These are phyloP conservation scores for Sarocladium oryzae DNA, from an alignment of 2,329 filamentous ascomycete genomes.

Conservation along the genomic window DNA sequence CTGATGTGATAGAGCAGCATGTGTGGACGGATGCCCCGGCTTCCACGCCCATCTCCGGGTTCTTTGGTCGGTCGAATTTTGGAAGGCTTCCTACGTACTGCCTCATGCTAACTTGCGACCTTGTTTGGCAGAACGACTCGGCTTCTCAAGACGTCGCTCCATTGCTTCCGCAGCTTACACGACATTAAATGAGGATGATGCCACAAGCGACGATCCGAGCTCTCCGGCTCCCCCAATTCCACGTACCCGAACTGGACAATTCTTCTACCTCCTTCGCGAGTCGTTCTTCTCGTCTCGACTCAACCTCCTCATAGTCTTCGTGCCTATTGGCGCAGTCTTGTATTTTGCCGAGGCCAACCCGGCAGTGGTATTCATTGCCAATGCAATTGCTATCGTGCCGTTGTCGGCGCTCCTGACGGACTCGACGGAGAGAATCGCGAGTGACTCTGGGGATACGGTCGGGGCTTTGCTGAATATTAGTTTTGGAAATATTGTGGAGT, in stretches of 20 bases:
- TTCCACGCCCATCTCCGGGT: not conserved
- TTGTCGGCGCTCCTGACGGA: slow-evolving; percentile 51
- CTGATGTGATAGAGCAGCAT: not conserved
- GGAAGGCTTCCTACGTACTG: not conserved
- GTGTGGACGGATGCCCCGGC: not conserved
- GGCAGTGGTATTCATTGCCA: slow-evolving; percentile 47
- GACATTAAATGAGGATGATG: not conserved
- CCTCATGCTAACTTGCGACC: not conserved
- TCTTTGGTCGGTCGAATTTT: slow-evolving; percentile 1
- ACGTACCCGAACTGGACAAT: not conserved
- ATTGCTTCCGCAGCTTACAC: slow-evolving; percentile 3
- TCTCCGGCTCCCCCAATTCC: not conserved
- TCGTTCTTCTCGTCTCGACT: slow-evolving; percentile 40
- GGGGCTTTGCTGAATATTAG: slow-evolving; percentile 57
- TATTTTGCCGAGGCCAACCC: slow-evolving; percentile 33
- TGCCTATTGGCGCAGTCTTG: slow-evolving; percentile 60
- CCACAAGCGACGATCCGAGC: not conserved
- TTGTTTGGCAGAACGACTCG: not conserved
- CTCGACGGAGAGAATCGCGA: slow-evolving; percentile 53
- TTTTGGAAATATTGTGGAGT: slow-evolving; percentile 55
- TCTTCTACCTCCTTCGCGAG: slow-evolving; percentile 7
- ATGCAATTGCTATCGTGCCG: slow-evolving; percentile 54
- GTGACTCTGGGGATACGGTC: slow-evolving; percentile 49
- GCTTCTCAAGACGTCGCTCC: not conserved
- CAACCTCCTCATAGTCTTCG: slow-evolving; percentile 62